Conservation (phyloP, 2,329 filamentous ascomycete species). For the Colletotrichum euphorbiae region DNA sequence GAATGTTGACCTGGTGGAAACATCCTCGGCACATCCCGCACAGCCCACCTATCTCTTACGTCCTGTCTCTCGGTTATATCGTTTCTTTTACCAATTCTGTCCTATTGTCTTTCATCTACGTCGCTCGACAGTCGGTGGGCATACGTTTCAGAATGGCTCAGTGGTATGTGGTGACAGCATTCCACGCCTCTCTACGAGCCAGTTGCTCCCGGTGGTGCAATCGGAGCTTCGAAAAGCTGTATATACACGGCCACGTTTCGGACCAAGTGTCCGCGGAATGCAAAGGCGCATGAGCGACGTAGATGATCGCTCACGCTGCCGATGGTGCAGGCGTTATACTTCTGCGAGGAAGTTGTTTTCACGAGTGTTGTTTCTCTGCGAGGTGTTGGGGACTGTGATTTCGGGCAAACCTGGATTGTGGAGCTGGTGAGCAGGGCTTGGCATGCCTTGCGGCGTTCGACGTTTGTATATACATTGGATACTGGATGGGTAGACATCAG, state of each 20-base stretch:
- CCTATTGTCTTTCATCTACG: not conserved
- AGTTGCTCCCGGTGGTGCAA: constrained; percentile 25
- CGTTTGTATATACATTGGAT: constrained; percentile 32
- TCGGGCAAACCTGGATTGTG: not conserved
- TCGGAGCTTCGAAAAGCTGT: constrained; percentile 27
- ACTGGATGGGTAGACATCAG: constrained; percentile 1
- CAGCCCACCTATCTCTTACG: not conserved
- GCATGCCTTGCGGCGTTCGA: constrained; percentile 13
- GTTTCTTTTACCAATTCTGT: not conserved
- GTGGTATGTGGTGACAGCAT: constrained; percentile 38
- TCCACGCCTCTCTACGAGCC: constrained; percentile 23
- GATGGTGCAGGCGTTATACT: constrained; percentile 30
- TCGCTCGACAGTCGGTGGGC: constrained; percentile 22
- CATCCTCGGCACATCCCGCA: not conserved
- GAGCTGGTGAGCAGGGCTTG: constrained; percentile 5
- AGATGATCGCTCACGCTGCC: constrained; percentile 6
- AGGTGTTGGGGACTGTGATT: constrained; percentile 35
- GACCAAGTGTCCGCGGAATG: constrained; percentile 22
- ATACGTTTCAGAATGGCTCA: constrained; percentile 34
- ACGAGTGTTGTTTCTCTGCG: constrained; percentile 10
- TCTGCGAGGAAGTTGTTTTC: constrained; percentile 29
- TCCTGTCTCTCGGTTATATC: not conserved
- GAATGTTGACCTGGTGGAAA: constrained; percentile 22
- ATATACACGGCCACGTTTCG: constrained; percentile 36
- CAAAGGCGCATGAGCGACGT: constrained; percentile 13